Percentiles rank a stretch among this genome's conserved stretches.
Evolutionary conservation across 805 yeast species (phyloP).

Genomic region (Starmerella ratchasimensis): DNA sequence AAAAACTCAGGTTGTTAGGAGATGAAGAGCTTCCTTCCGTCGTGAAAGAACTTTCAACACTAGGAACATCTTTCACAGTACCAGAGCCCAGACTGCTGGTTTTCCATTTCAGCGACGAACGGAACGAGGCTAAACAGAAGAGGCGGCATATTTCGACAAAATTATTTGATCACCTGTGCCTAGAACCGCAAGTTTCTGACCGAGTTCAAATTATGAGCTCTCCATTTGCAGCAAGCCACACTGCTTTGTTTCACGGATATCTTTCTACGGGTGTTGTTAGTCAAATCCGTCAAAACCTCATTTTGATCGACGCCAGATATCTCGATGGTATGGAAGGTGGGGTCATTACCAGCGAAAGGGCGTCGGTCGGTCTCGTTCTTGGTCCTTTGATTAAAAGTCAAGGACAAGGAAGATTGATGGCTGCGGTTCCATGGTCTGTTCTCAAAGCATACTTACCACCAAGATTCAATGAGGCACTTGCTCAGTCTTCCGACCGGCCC

Average conservation of each 20-base stretch:
- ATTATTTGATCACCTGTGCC: neutral
- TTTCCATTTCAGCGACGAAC: constrained; percentile 8
- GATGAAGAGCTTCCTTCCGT: neutral
- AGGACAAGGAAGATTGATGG: constrained; percentile 26
- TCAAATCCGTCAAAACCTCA: constrained; percentile 9
- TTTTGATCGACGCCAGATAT: constrained; percentile 24
- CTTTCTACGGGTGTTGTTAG: constrained; percentile 22
- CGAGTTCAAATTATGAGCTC: constrained; percentile 21
- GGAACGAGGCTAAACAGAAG: no score
- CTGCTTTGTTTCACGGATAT: constrained; percentile 26
- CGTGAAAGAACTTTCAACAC: neutral
- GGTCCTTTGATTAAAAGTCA: constrained; percentile 21
- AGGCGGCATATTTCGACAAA: no score
- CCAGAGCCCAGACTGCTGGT: constrained; percentile 6
- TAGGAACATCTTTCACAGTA: constrained; percentile 9
- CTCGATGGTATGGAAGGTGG: constrained; percentile 30
- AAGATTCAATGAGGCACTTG: no score
- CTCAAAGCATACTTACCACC: constrained; percentile 5
- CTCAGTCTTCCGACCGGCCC: no score
- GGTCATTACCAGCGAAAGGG: constrained; percentile 9
- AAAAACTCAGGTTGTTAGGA: constrained; percentile 6
- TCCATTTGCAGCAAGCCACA: constrained; percentile 26
- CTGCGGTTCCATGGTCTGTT: constrained; percentile 24
- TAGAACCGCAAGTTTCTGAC: no score
- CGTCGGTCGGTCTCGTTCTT: constrained; percentile 22